Evolutionary conservation across 148 eudicot genomes (phyloP).

Genomic region (Cornus suecica): DNA sequence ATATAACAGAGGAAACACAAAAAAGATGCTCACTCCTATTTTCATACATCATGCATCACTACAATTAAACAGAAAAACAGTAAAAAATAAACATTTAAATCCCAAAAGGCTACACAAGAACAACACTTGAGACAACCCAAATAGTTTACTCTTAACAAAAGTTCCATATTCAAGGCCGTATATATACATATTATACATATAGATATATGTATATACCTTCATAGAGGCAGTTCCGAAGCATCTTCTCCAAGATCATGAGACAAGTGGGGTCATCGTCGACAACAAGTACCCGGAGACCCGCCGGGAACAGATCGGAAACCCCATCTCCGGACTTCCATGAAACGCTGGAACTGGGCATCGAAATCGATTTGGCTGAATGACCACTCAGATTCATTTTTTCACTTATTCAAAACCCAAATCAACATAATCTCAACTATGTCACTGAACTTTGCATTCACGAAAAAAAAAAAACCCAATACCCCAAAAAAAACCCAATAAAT

Average conservation of each 20-base stretch:
- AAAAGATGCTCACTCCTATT: not conserved
- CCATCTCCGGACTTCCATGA: conserved; percentile 51
- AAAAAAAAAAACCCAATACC: not conserved
- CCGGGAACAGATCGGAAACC: conserved; percentile 72
- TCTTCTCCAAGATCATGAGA: conserved; percentile 83
- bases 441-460: not conserved
- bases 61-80: not conserved
- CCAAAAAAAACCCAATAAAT: conserved; percentile 15
- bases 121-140: not conserved
- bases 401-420: conserved; percentile 21
- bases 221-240: conserved; percentile 82
- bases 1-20: not conserved
- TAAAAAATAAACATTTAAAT: not conserved
- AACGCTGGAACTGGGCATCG: conserved; percentile 39
- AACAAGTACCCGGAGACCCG: conserved; percentile 82
- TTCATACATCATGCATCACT: not conserved
- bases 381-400: conserved; percentile 65
- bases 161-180: not conserved
- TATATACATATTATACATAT: too few relatives aligned
- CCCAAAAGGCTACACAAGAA: not conserved
- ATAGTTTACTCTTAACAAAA: conserved; percentile 13
- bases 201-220: conserved; percentile 46
- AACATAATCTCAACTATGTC: conserved; percentile 3
- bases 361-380: conserved; percentile 49
- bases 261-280: conserved; percentile 98